Evolutionary conservation across 2,329 filamentous ascomycete species (phyloP).

Genomic region (Ceratocystis harringtonii): DNA sequence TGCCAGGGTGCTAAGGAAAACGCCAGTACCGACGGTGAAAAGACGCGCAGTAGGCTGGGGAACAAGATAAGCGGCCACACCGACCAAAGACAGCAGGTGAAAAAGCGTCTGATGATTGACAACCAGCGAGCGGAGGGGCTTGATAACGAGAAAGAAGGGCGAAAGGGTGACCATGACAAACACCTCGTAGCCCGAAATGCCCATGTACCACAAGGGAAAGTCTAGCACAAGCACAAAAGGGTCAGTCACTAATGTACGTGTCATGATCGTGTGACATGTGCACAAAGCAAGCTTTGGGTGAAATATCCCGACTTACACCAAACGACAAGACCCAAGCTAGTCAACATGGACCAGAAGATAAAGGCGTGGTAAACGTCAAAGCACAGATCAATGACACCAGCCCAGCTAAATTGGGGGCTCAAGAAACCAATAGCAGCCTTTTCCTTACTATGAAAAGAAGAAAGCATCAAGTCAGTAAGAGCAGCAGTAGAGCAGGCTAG

Average conservation of each 20-base stretch:
- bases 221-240: constrained; percentile 33
- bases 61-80: constrained; percentile 66
- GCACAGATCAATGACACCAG: constrained; percentile 60
- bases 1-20: constrained; percentile 64
- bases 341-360: constrained; percentile 90
- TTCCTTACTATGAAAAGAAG: constrained; percentile 45
- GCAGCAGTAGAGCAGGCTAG: not conserved
- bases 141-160: constrained; percentile 62
- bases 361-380: constrained; percentile 94
- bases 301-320: constrained; percentile 57
- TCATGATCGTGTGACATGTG: not conserved
- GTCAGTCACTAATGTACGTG: not conserved
- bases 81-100: constrained; percentile 64
- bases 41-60: constrained; percentile 59
- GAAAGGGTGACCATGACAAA: constrained; percentile 74
- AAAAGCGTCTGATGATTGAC: constrained; percentile 53
- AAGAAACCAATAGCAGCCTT: constrained; percentile 58
- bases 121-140: constrained; percentile 50
- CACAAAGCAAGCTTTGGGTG: not conserved
- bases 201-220: constrained; percentile 98
- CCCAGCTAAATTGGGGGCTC: constrained; percentile 55
- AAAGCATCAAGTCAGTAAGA: constrained; percentile 3
- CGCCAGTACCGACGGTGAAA: constrained; percentile 64
- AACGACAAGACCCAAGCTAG: constrained; percentile 71
- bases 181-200: constrained; percentile 89